phyloP scores from a whole-genome alignment of 106 monocot species.

The Dioscorea dumetorum region DNA sequence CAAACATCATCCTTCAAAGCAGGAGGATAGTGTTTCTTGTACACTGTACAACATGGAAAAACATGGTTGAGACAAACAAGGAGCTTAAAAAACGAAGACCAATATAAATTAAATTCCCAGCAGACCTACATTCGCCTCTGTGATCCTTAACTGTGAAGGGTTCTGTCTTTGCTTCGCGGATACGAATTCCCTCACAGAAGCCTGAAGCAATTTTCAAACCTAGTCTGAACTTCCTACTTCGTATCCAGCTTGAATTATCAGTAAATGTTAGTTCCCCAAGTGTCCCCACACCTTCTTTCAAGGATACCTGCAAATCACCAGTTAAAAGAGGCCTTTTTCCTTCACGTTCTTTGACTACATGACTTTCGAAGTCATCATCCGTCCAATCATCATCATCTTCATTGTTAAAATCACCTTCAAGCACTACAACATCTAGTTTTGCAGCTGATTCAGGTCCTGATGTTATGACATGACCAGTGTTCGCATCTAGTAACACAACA shows the following conservation, averaged over 20 bases:
- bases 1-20: constrained; percentile 89
- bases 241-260: constrained; percentile 77
- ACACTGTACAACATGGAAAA: constrained; percentile 45
- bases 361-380: constrained; percentile 57
- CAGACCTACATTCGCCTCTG: constrained; percentile 71
- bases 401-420: constrained; percentile 77
- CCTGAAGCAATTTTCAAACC: constrained; percentile 56
- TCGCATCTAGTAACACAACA: constrained; percentile 65
- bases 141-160: constrained; percentile 79
- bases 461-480: constrained; percentile 50
- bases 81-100: not conserved
- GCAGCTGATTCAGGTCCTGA: constrained; percentile 59
- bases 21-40: constrained; percentile 99
- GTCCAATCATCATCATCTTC: constrained; percentile 72
- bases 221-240: constrained; percentile 72
- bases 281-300: constrained; percentile 76
- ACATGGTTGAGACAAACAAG: not conserved
- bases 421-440: constrained; percentile 61
- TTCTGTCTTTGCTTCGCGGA: constrained; percentile 79
- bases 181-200: constrained; percentile 44
- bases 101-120: not conserved
- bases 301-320: constrained; percentile 49
- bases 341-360: constrained; percentile 69
- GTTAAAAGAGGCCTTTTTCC: constrained; percentile 72
- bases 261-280: constrained; percentile 68